phyloP scores from a whole-genome alignment of 352 stramenopile species.

The Pseudoperonospora humuli region DNA sequence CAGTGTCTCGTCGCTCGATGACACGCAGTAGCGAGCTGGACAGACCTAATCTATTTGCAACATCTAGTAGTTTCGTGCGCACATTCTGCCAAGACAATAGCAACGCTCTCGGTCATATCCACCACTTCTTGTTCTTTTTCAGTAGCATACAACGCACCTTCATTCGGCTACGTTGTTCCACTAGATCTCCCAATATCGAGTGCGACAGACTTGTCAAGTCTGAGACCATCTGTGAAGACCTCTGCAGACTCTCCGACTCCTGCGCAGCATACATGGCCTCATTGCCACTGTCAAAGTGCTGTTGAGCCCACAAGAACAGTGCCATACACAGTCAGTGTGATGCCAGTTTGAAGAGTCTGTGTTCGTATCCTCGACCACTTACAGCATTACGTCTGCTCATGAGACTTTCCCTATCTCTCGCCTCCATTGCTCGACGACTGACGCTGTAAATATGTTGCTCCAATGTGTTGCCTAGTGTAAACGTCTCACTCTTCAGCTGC shows the following conservation, averaged over 20 bases:
- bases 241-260: conserved; percentile 70
- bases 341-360: not conserved
- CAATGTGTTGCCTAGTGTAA: conserved; percentile 50
- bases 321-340: not conserved
- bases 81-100: conserved; percentile 23
- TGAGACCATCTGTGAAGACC: conserved; percentile 75
- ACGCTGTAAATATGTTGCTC: conserved; percentile 73
- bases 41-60: conserved; percentile 72
- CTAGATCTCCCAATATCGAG: conserved; percentile 64
- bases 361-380: not conserved
- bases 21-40: conserved; percentile 76
- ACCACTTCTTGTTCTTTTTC: not conserved
- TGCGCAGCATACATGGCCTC: conserved; percentile 65
- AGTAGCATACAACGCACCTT: conserved; percentile 28
- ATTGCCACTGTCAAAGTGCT: conserved; percentile 66
- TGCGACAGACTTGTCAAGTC: conserved; percentile 67
- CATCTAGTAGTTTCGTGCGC: conserved; percentile 72
- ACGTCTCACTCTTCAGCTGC: conserved; percentile 67
- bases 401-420: conserved; percentile 65
- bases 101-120: not conserved
- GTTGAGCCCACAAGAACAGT: not conserved
- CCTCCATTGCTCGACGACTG: conserved; percentile 58
- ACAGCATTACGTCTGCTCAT: conserved; percentile 54
- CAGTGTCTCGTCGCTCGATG: conserved; percentile 71
- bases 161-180: conserved; percentile 56